These are phyloP conservation scores for Begonia loranthoides DNA, from an alignment of 306 rosid genomes.

Conservation along the genomic window DNA sequence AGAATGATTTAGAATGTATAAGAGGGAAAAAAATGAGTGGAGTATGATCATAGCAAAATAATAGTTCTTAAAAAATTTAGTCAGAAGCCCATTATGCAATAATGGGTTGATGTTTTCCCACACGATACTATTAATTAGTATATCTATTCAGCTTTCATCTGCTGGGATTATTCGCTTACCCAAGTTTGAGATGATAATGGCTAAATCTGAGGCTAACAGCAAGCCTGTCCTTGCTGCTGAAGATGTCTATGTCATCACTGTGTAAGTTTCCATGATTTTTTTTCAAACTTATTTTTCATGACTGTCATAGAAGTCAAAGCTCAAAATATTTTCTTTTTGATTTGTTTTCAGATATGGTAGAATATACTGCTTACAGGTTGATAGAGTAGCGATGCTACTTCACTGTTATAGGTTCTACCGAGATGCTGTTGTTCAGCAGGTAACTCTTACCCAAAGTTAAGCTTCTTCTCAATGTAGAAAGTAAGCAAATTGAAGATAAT, in stretches of 20 bases:
- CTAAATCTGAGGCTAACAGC: conserved; percentile 79
- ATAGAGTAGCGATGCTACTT: conserved; percentile 92
- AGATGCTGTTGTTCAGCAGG: conserved; percentile 98
- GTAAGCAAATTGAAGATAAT: background rate
- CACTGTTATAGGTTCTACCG: conserved; percentile 85
- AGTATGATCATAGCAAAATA: too few relatives aligned
- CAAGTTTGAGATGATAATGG: conserved; percentile 91
- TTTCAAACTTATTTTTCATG: background rate
- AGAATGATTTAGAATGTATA: too few relatives aligned
- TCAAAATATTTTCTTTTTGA: background rate
- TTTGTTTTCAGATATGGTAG: conserved; percentile 73
- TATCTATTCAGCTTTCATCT: conserved; percentile 60
- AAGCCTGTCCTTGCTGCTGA: conserved; percentile 85
- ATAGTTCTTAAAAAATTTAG: too few relatives aligned
- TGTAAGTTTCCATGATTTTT: conserved; percentile 42
- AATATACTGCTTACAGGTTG: conserved; percentile 95
- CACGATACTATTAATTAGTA: too few relatives aligned
- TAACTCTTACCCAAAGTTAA: conserved; percentile 18
- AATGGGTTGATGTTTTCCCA: too few relatives aligned
- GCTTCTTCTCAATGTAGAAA: background rate
- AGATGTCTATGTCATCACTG: conserved; percentile 73
- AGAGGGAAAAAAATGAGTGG: too few relatives aligned
- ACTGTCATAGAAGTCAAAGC: background rate
- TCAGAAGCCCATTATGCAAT: too few relatives aligned
- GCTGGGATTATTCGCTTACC: conserved; percentile 91